These are phyloP conservation scores for Colletotrichum abscissum DNA, from an alignment of 2,329 filamentous ascomycete genomes.

Conservation along the genomic window DNA sequence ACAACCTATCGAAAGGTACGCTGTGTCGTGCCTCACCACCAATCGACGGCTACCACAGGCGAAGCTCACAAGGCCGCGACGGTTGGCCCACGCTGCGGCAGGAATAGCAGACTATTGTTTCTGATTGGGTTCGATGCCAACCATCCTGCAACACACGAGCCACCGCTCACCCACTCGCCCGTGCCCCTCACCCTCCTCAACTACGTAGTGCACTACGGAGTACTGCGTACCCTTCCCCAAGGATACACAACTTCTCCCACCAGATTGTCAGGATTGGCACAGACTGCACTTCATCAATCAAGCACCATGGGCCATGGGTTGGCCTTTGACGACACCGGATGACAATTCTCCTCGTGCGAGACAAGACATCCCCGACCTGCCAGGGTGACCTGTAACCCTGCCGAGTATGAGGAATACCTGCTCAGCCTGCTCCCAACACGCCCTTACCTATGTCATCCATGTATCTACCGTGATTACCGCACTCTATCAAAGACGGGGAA, in stretches of 20 bases:
- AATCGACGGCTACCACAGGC: neutral
- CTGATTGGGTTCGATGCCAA: constrained; percentile 33
- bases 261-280: constrained; percentile 31
- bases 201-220: neutral
- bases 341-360: constrained; percentile 28
- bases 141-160: constrained; percentile 34
- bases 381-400: neutral
- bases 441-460: neutral
- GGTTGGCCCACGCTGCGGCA: constrained; percentile 19
- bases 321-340: constrained; percentile 28
- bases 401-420: neutral
- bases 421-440: neutral
- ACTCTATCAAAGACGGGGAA: constrained; percentile 28
- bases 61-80: constrained; percentile 1
- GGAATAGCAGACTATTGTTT: constrained; percentile 35
- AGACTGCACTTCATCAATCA: constrained; percentile 14
- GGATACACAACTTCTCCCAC: constrained; percentile 1
- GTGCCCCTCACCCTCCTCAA: constrained; percentile 19
- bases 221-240: too few relatives aligned
- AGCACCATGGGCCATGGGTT: constrained; percentile 20
- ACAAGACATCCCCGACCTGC: constrained; percentile 18
- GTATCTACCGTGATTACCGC: constrained; percentile 15
- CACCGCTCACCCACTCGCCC: constrained; percentile 17
- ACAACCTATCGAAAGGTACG: neutral
- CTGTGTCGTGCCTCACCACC: neutral